These are phyloP conservation scores for Jimgerdemannia flammicorona DNA, from an alignment of 192 early-diverging fungal genomes.

Conservation along the genomic window DNA sequence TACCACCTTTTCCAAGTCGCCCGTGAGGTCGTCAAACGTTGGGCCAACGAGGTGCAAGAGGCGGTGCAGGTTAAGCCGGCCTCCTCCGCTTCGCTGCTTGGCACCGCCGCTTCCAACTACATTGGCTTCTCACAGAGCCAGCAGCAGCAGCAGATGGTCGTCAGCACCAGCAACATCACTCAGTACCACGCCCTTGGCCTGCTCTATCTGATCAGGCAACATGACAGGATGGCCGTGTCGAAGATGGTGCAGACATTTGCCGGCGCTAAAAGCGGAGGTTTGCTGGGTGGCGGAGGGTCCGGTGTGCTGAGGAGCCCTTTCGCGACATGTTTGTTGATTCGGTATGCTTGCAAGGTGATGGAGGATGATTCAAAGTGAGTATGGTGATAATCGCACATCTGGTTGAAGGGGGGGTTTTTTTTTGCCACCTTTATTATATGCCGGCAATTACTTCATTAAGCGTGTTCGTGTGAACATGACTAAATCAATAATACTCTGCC, in stretches of 20 bases:
- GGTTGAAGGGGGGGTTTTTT: neutral
- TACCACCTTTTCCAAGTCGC: conserved; percentile 81
- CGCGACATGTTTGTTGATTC: conserved; percentile 89
- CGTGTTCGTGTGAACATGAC: neutral
- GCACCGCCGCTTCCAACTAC: conserved; percentile 32
- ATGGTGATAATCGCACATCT: neutral
- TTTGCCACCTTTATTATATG: too few relatives aligned
- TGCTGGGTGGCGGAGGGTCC: conserved; percentile 48
- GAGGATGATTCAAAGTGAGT: conserved; percentile 65
- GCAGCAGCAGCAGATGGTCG: conserved; percentile 35
- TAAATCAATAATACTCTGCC: neutral
- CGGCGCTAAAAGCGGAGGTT: conserved; percentile 36
- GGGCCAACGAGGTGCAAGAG: conserved; percentile 97
- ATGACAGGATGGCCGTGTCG: conserved; percentile 97
- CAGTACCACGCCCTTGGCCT: conserved; percentile 99
- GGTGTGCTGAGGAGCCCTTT: conserved; percentile 71
- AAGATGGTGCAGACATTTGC: conserved; percentile 93
- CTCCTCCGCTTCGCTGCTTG: conserved; percentile 29
- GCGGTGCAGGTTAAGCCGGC: conserved; percentile 80
- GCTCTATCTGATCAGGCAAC: conserved; percentile 91
- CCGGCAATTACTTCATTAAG: neutral
- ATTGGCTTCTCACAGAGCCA: conserved; percentile 24
- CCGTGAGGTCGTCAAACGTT: conserved; percentile 92
- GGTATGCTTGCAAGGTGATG: conserved; percentile 88
- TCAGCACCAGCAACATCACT: conserved; percentile 75